Percentiles rank a stretch among this genome's conserved stretches.
These are phyloP conservation scores for Cladophialophora psammophila DNA, from an alignment of 2,329 filamentous ascomycete species.

Conservation along the genomic window DNA sequence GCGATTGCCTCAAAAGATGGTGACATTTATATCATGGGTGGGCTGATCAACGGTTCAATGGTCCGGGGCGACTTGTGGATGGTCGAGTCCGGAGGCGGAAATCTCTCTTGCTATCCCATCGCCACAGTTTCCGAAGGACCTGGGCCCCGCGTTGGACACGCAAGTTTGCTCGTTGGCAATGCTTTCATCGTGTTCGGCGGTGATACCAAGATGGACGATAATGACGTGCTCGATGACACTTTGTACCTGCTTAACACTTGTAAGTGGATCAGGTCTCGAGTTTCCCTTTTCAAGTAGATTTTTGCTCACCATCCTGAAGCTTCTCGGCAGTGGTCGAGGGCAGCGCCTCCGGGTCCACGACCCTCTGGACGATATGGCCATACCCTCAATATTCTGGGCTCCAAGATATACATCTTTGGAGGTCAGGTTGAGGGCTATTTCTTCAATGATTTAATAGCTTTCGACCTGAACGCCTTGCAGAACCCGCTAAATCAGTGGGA, in stretches of 20 bases:
- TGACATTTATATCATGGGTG: constrained; percentile 97
- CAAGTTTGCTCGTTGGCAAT: constrained; percentile 93
- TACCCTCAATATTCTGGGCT: constrained; percentile 93
- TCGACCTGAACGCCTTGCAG: constrained; percentile 94
- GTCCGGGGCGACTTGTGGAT: constrained; percentile 98
- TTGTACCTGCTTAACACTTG: constrained; percentile 97
- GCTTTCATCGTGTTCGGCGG: constrained; percentile 99
- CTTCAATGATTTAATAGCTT: constrained; percentile 95
- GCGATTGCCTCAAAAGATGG: constrained; percentile 92
- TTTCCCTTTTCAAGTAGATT: constrained; percentile 14
- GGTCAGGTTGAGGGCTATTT: constrained; percentile 97
- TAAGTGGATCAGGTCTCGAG: constrained; percentile 60
- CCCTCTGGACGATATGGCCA: constrained; percentile 94
- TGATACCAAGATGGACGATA: constrained; percentile 95
- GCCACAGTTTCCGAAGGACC: constrained; percentile 92
- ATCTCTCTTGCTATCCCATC: constrained; percentile 88
- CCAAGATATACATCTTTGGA: constrained; percentile 96
- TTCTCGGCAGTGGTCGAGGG: constrained; percentile 96
- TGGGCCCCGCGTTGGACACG: constrained; percentile 91
- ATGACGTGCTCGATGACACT: constrained; percentile 90
- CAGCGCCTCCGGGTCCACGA: constrained; percentile 82
- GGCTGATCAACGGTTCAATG: constrained; percentile 90
- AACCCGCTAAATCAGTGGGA: constrained; percentile 94
- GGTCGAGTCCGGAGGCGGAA: constrained; percentile 84
- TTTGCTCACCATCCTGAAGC: constrained; percentile 63